Conservation (phyloP, 2,329 filamentous ascomycete species). For the Ceratocystis ficicola region DNA sequence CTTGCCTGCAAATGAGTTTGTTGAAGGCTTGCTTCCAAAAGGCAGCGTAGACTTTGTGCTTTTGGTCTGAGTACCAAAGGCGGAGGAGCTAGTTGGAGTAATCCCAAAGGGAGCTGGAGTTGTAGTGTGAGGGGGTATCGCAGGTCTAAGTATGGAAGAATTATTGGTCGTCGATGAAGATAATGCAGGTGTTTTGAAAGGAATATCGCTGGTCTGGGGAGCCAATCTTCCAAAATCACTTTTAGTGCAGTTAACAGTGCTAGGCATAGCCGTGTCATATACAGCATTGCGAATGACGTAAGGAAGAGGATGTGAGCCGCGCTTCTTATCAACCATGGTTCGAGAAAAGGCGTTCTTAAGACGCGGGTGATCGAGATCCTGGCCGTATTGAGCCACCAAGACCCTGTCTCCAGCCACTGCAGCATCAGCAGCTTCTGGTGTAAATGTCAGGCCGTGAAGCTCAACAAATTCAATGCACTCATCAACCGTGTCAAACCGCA, state of each 20-base stretch:
- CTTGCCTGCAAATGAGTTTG: background rate
- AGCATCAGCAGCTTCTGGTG: conserved; percentile 29
- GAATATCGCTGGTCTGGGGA: background rate
- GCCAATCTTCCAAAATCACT: background rate
- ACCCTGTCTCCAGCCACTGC: conserved; percentile 29
- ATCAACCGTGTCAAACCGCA: conserved; percentile 55
- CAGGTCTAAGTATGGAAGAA: background rate
- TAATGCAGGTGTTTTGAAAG: background rate
- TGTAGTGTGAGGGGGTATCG: background rate
- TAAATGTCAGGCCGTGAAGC: conserved; percentile 44
- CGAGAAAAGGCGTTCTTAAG: conserved; percentile 46
- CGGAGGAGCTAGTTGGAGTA: background rate
- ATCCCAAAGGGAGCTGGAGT: background rate
- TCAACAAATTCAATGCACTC: conserved; percentile 55
- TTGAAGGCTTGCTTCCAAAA: too few species aligned
- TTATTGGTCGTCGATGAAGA: background rate
- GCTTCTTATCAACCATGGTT: conserved; percentile 48
- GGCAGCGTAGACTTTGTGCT: background rate
- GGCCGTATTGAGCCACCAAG: conserved; percentile 29
- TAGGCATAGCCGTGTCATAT: conserved; percentile 30
- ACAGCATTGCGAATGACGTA: conserved; percentile 46
- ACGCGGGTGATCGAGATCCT: conserved; percentile 37
- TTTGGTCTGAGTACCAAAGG: background rate
- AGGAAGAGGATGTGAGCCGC: conserved; percentile 39
- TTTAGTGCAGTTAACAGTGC: background rate